Conservation (phyloP, 345 rosid genomes). For the Lumnitzera racemosa region DNA sequence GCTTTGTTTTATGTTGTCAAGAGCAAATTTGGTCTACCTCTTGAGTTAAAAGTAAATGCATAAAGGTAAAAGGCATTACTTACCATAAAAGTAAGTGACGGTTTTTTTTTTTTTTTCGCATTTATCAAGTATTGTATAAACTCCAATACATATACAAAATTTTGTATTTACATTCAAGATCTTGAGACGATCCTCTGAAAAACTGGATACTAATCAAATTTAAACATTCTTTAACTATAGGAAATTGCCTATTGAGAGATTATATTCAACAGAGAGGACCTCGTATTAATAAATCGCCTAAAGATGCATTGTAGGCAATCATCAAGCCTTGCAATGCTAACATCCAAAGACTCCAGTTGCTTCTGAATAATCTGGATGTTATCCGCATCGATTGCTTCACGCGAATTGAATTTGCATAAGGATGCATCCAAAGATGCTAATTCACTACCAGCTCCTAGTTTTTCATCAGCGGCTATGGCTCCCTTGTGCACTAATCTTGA, state of each 20-base stretch:
- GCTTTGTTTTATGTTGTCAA: too few relatives aligned
- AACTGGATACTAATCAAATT: not conserved
- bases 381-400: slow-evolving; percentile 7
- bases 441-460: slow-evolving; percentile 29
- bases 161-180: not conserved
- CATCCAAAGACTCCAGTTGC: slow-evolving; percentile 41
- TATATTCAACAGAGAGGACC: slow-evolving; percentile 65
- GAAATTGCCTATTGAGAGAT: slow-evolving; percentile 32
- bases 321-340: slow-evolving; percentile 38
- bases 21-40: too few relatives aligned
- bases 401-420: slow-evolving; percentile 2
- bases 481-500: slow-evolving; percentile 41
- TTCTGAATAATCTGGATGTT: slow-evolving; percentile 22
- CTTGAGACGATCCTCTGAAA: too few relatives aligned
- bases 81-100: too few relatives aligned
- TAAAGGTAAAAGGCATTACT: too few relatives aligned
- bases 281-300: slow-evolving; percentile 51
- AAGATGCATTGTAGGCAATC: slow-evolving; percentile 43
- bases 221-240: not conserved
- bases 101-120: not conserved
- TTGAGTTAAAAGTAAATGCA: too few relatives aligned
- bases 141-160: too few relatives aligned
- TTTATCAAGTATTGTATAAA: too few relatives aligned
- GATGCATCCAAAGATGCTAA: slow-evolving; percentile 34
- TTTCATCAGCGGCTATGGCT: slow-evolving; percentile 22